phyloP scores from a whole-genome alignment of 306 rosid genomes.

The Sindora glabra region DNA sequence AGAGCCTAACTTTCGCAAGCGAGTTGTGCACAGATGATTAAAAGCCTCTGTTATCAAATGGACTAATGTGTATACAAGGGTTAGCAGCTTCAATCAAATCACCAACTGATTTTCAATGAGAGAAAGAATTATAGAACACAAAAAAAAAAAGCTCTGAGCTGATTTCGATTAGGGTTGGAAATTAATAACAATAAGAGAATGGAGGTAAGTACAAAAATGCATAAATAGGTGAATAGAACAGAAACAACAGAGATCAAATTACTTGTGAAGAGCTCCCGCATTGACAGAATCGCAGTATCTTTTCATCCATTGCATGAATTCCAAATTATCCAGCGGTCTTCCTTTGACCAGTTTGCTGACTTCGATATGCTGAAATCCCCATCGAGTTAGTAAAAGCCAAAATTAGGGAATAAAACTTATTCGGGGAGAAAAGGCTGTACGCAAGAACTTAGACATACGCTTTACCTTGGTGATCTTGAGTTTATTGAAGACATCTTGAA shows the following conservation, averaged over 20 bases:
- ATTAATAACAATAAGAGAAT: neutral
- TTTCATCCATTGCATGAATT: slow-evolving; percentile 98
- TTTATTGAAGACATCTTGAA: slow-evolving; percentile 90
- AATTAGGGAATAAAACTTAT: neutral
- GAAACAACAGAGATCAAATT: neutral
- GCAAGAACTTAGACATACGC: too few species aligned
- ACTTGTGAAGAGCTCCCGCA: slow-evolving; percentile 47
- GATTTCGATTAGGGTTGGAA: neutral
- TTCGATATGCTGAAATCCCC: slow-evolving; percentile 55
- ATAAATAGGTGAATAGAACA: neutral
- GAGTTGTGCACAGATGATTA: neutral
- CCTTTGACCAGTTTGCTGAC: slow-evolving; percentile 92
- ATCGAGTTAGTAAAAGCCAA: neutral
- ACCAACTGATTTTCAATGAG: neutral
- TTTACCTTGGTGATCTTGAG: slow-evolving; percentile 85
- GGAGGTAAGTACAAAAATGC: neutral
- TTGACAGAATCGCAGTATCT: slow-evolving; percentile 78
- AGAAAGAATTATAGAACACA: neutral
- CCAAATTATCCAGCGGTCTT: slow-evolving; percentile 86
- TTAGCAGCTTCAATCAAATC: neutral
- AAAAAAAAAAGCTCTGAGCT: too few species aligned
- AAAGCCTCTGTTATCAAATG: neutral
- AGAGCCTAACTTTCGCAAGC: neutral
- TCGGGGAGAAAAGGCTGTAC: neutral
- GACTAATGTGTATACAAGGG: neutral